These are phyloP conservation scores for Tetrapyrgos nigripes DNA, from an alignment of 1,284 basidiomycete species.

Conservation along the genomic window DNA sequence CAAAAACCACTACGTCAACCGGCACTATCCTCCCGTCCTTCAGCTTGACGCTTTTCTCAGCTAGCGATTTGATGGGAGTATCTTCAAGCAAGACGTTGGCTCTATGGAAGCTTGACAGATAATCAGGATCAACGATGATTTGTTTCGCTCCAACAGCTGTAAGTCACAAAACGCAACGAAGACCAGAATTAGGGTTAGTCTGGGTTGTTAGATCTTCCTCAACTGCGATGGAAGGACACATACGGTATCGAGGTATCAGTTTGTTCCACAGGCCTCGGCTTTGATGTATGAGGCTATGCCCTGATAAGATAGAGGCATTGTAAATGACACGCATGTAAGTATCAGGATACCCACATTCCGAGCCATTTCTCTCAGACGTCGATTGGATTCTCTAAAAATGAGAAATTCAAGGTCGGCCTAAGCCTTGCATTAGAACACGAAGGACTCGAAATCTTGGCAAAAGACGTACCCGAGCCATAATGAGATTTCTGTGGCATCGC, in stretches of 20 bases:
- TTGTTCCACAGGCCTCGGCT: constrained; percentile 26
- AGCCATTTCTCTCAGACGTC: constrained; percentile 2
- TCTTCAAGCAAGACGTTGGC: constrained; percentile 39
- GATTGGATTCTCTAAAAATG: constrained; percentile 5
- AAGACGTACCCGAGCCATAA: constrained; percentile 20
- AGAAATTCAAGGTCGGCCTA: constrained; percentile 11
- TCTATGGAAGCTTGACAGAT: constrained; percentile 34
- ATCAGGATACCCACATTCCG: not conserved
- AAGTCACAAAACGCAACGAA: not conserved
- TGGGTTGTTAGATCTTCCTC: not conserved
- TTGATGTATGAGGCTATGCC: constrained; percentile 25
- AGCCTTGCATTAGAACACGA: not conserved
- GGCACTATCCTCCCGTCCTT: constrained; percentile 27
- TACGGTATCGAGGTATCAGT: constrained; percentile 33
- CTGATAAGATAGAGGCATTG: constrained; percentile 14
- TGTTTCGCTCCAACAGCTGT: constrained; percentile 31
- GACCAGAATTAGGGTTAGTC: not conserved
- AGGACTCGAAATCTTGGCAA: constrained; percentile 3
- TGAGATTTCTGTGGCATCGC: constrained; percentile 27
- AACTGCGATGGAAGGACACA: constrained; percentile 2
- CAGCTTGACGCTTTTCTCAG: constrained; percentile 33
- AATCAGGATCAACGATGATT: constrained; percentile 34
- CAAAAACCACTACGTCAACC: constrained; percentile 23
- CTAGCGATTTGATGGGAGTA: constrained; percentile 33
- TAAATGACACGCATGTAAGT: not conserved